Evolutionary conservation across 2,329 filamentous ascomycete genomes (phyloP), one percentile per base, ranked within the genome.

Genomic region (Hypoxylon sp.): DNA sequence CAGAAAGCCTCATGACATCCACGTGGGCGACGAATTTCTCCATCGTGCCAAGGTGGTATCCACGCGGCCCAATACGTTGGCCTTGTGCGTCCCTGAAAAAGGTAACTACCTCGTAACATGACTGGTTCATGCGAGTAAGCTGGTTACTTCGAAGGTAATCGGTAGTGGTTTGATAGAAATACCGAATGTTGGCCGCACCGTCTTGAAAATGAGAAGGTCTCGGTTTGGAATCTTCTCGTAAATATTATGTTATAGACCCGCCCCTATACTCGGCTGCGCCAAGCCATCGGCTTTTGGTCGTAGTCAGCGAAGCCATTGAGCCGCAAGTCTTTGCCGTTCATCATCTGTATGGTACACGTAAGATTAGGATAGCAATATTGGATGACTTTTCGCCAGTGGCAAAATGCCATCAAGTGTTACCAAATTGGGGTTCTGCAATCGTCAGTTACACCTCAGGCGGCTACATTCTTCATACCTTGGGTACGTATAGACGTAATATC

Each of bases 261-360:
- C n/a, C n/a, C n/a, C n/a, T n/a, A n/a, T n/a, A n/a, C n/a, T n/a
- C n/a, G n/a, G n/a, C n/a, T n/a, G n/a, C n/a, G 21, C 8, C 12
- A 29, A 16, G 34, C 46, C 19, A 43, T 27, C 25, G 19, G n/a
- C 15, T 16, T 29, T 1, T 15, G 13, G 47, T 27, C 32, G 20
- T 15, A 44, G 27, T 44, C 21, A 29, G 47, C 38, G 47, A 50
- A 30, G 13, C n/a, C 12, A 20, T 50, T 42, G 38, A 50, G 47
- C 47, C 38, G 19, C 47, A 50, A 31, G 8, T 13, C 17, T 11
- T 30, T 31, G 36, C 30, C 17, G 16, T 29, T 9, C 25, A 36
- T 23, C 13, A 8, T 8, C 12, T 12, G n/a, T 35, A 7, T 31
- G 15, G n/a, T n/a, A n/a, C n/a, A n/a, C n/a, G n/a, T n/a, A n/a